Evolutionary conservation across 768 basidiomycete species (phyloP), one percentile per base, ranked within the genome.

Genomic region (Suillus occidentalis): DNA sequence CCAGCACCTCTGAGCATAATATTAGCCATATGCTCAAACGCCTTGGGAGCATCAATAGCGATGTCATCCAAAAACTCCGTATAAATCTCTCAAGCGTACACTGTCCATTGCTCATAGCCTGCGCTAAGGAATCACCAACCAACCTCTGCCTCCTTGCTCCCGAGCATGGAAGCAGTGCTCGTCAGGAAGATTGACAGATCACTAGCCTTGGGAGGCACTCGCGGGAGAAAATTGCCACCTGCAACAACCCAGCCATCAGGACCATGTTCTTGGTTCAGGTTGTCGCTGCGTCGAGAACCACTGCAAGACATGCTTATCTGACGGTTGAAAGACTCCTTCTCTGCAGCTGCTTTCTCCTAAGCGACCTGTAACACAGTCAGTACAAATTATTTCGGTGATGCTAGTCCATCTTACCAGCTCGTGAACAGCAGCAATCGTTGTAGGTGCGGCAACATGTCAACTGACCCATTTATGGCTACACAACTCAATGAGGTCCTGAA

Each of bases 361-460:
- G 91, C 92, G 70, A 87, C 91, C 88, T 95, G 28, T 28, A n/a
- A 36, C 49, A 61, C 55, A 39, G 42, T 67, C 49, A 65, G 49
- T 65, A 60, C 64, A 13, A n/a, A 49, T 14, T 10, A 16, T 60
- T 43, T 47, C 60, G 25, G 61, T 37, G 62, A n/a, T 13, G 57
- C 40, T 6, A 28, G 64, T 18, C 49, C 96, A n/a, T 13, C 53
- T 34, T 55, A 55, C 53, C 82, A 20, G 87, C 61, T 94, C 89
- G 72, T 96, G 96, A 39, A 98, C 85, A 69, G 94, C 89, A 49
- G 95, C 92, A 70, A 97, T 87, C 4, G 95, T 97, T 40, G 91
- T 83, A 10, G 95, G 95, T 13, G 91, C 94, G 57, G 80, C 80
- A 71, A 89, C 83, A 56, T 89, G 88, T 60, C 94, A 87, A 55